Evolutionary conservation across 306 rosid species (phyloP), one percentile per base, ranked within the genome.

Genomic region (Crotalaria pallida): DNA sequence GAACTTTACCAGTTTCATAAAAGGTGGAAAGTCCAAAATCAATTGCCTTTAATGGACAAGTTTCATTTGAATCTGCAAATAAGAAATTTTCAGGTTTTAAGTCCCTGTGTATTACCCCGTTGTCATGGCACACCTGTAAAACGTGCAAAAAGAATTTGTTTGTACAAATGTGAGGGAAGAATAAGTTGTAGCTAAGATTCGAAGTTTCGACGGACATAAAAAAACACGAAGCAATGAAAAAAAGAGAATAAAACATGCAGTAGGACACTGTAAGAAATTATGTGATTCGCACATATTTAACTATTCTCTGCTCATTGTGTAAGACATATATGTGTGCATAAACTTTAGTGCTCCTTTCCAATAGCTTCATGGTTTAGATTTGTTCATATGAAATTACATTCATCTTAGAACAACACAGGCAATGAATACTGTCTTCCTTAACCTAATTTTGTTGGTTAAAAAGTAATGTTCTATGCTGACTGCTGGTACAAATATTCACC

Each of bases 31-130:
- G 95, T 22, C 98, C 98, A 74, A 94, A 94, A 83, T 94, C 98
- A 69, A 94, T 94, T 12, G 98, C 79, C 81, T 94, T 94, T 16
- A 94, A 67, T 29, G 71, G 72, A 16, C 92, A 78, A 72, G 23
- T 34, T 65, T 93, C 98, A 65, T 77, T 80, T 65, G 17, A 58
- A 88, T 90, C 89, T 18, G 84, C 74, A 72, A 88, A 90, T 47
- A 94, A 85, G 91, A 94, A 90, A 57, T 94, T 94, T 74, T 94
- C 98, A 1, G 98, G 98, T 67, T 94, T 94, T 51, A 94, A 83
- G 82, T 94, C 97, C 77, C 97, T 74, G 29, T 90, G 97, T 53
- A 93, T 94, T 12, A 94, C 98, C 48, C 97, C 96, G 34, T 90
- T 80, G 12, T 84, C 81, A 53, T 90, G 96, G 79, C 98, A 94